Conservation (phyloP, 192 early-diverging fungal genomes). For the Pilobolus umbonatus region DNA sequence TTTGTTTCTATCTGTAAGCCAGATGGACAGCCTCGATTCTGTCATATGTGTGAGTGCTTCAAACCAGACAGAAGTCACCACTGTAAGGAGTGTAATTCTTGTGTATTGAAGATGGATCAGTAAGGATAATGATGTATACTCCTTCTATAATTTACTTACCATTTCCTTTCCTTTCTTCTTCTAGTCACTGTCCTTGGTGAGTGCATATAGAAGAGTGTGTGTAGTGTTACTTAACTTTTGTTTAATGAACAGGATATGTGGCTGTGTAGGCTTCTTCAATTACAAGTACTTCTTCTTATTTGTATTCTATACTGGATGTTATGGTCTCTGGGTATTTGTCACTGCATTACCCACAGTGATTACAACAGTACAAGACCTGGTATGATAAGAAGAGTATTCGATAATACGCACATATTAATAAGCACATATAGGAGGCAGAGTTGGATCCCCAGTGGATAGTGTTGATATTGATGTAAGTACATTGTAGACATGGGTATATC, state of each 20-base stretch:
- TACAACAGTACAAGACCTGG: conserved; percentile 12
- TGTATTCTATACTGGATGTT: conserved; percentile 43
- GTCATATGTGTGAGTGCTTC: conserved; percentile 30
- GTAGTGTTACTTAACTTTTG: background rate
- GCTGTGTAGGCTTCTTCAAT: conserved; percentile 50
- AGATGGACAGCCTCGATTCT: conserved; percentile 28
- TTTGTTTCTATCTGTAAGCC: conserved; percentile 14
- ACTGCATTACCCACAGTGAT: conserved; percentile 28
- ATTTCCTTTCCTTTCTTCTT: background rate
- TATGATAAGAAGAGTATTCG: background rate
- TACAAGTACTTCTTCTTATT: conserved; percentile 56
- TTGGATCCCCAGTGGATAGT: conserved; percentile 35
- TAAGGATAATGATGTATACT: conserved; percentile 27
- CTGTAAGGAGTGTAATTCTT: conserved; percentile 49
- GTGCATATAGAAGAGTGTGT: background rate
- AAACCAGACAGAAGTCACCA: conserved; percentile 52
- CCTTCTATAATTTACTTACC: background rate
- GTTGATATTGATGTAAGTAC: conserved; percentile 25
- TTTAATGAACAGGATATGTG: conserved; percentile 34
- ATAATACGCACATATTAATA: background rate
- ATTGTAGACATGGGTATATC: background rate
- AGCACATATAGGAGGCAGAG: background rate
- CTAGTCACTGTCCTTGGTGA: conserved; percentile 35
- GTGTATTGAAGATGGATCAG: conserved; percentile 60
- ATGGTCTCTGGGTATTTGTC: conserved; percentile 38